Base-by-base conservation (phyloP, 495 filamentous ascomycete species). In the Aspergillus asperescens region DNA sequence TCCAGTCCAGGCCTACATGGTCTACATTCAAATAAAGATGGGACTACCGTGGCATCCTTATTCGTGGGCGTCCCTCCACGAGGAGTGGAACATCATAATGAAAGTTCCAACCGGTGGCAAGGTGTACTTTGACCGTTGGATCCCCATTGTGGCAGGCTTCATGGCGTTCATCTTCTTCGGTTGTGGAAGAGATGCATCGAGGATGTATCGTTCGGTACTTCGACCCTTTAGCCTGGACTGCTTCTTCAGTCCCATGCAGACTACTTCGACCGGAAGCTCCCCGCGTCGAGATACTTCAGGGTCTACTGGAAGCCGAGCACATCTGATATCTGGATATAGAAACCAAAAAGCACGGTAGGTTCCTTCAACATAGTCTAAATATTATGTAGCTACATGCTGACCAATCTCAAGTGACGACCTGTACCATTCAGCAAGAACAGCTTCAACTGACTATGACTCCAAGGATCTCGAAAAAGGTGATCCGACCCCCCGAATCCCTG, bases 121-220 rank as follows among this genome's bases (percentile, higher is more conserved):
- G 0, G 70, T 84, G 13, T 66, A 79, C 52, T 79, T 81, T 55
- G 81, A 88, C 60, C 77, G 80, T 39, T 96, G 85, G 83, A 78
- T 86, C 29, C 68, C 82, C 7, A 75, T 88, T 45, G 70, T 71
- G 1, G 70, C 80, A 1, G 79, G 79, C 0, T 73, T 84, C 39
- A 55, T 83, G 40, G 73, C 89, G 12, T 88, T 94, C 57, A 49
- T 81, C 31, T 86, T 90, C 73, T 96, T 95, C 61, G 93, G 93
- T 24, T 79, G 85, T 13, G 90, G 88, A 13, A 73, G 71, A 18
- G 92, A 96, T 50, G 88, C 87, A 4, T 67, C 78, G n/a, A 76
- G 77, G 38, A 81, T 86, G 67, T 96, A 96, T 64, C 77, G 81
- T 46, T 62, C 61, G 59, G 23, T 68, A 54, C 43, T 65, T 66